Conservation (phyloP, 2,329 filamentous ascomycete genomes). For the Periconia sp. region DNA sequence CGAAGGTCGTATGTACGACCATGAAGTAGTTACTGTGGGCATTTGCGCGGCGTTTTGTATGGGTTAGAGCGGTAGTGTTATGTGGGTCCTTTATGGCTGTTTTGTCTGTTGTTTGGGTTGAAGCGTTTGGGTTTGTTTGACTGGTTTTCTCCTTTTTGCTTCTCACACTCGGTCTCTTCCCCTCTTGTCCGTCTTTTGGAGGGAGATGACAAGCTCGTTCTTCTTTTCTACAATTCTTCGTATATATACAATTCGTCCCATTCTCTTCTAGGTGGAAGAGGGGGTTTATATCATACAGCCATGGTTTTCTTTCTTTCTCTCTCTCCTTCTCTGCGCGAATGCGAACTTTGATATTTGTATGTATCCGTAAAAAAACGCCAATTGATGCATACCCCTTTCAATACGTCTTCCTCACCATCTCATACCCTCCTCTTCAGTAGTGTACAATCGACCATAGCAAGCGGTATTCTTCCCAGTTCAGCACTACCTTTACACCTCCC, state of each 20-base stretch:
- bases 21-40: neutral
- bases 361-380: conserved; percentile 5
- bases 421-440: neutral
- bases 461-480: no score
- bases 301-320: no score
- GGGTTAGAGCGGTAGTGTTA: neutral
- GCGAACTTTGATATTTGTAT: neutral
- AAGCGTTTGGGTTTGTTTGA: no score
- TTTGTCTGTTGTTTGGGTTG: no score
- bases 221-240: neutral
- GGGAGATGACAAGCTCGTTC: neutral
- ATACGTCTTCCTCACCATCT: neutral
- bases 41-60: neutral
- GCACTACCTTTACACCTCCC: neutral
- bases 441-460: neutral
- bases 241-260: neutral
- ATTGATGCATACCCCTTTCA: conserved; percentile 4
- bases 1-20: neutral
- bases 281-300: neutral
- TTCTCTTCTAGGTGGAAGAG: neutral
- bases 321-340: neutral
- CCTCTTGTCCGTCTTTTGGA: neutral
- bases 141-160: no score
- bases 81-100: no score
- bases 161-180: no score